Base-by-base conservation (phyloP, 371 early-diverging fungal genomes). In the Rhizopus delemar region DNA sequence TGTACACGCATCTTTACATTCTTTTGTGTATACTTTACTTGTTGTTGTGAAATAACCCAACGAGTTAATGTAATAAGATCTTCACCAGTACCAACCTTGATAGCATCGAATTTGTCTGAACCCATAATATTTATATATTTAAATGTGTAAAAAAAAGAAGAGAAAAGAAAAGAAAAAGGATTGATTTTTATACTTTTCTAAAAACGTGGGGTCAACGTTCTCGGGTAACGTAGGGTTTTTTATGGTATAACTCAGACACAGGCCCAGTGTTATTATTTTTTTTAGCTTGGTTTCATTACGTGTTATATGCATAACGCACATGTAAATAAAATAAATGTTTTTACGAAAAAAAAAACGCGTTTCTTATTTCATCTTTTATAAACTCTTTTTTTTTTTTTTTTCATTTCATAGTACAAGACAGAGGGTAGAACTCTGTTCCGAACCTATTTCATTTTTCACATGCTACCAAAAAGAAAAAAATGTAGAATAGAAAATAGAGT, bases 31-130 rank as follows among this genome's bases (percentile, higher is more conserved):
- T 35, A 29, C 1, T 51, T 59, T 71, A 77, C 82, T 75, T 90
- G 91, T 84, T 97, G 96, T 74, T 90, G 87, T 65, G 86, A 81
- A 56, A 98, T 85, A 66, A 98, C 94, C 81, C 94, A 93, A 64
- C 91, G 86, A 41, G 95, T 93, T 66, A 97, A 86, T 41, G 98
- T 97, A 67, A 94, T 85, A 69, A 97, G 86, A 80, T 97, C 94
- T 63, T 96, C 96, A 46, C 81, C 81, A 50, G 58, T 65, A 50
- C 81, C 81, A 34, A 67, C 71, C 36, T 72, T 68, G 49, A 80
- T 73, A 66, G 67, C 66, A 49, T 78, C 79, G 60, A 78, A 75
- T 46, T 68, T 71, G 6, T 55, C 62, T 41, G 56, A 38, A 29
- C 39, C 39, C 63, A 62, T 66, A 38, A 41, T 22, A 38, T 16